Evolutionary conservation across 257 asterid species (phyloP).

Genomic region (Leptodermis oblonga): DNA sequence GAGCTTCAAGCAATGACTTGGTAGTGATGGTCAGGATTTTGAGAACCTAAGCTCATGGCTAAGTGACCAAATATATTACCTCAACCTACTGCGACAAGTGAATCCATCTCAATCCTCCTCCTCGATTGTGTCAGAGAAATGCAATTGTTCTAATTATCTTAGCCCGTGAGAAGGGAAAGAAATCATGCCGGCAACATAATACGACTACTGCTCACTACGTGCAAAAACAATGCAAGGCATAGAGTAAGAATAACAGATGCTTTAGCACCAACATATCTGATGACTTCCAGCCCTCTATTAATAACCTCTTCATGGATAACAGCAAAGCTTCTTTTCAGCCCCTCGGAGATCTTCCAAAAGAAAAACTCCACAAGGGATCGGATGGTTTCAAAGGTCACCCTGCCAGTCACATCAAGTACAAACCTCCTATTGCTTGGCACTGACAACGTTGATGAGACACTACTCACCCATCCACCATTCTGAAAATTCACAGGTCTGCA

Average conservation of each 20-base stretch:
- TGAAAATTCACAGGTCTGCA: conserved; percentile 32
- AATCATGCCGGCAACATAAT: conserved; percentile 55
- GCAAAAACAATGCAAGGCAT: conserved; percentile 64
- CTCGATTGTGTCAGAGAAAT: background rate
- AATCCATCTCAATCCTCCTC: background rate
- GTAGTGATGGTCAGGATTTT: background rate
- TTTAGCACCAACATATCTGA: conserved; percentile 69
- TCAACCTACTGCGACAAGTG: background rate
- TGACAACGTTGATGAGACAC: conserved; percentile 72
- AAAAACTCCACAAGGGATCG: conserved; percentile 63
- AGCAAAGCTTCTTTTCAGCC: conserved; percentile 52
- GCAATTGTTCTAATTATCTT: conserved; percentile 8
- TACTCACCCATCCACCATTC: conserved; percentile 64
- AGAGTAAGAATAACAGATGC: conserved; percentile 71
- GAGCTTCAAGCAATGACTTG: background rate
- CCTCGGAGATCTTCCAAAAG: conserved; percentile 57
- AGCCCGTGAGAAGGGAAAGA: conserved; percentile 5
- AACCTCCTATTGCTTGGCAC: conserved; percentile 80
- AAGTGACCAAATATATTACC: conserved; percentile 1
- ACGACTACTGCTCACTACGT: conserved; percentile 52
- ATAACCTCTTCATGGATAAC: conserved; percentile 59
- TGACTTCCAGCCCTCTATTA: conserved; percentile 71
- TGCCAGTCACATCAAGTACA: conserved; percentile 82
- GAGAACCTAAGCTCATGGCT: background rate
- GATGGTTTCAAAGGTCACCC: conserved; percentile 87